phyloP scores from a whole-genome alignment of 2,329 filamentous ascomycete species.

The Metarhizium sp. region DNA sequence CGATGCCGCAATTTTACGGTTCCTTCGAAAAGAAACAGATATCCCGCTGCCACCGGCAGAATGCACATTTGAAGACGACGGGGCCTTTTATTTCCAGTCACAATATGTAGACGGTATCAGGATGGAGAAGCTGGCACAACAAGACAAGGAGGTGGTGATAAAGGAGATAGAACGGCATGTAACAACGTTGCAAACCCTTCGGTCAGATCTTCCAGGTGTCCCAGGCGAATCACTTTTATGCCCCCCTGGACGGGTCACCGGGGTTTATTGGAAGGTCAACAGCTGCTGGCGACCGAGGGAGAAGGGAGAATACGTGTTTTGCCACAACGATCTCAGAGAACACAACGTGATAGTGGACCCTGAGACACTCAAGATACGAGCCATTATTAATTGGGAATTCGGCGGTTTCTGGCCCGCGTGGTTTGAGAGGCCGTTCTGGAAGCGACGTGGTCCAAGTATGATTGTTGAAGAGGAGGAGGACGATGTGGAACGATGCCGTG shows the following conservation, averaged over 20 bases:
- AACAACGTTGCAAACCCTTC: not conserved
- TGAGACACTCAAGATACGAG: slow-evolving; percentile 18
- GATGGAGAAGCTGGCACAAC: slow-evolving; percentile 1
- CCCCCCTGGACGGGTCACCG: slow-evolving; percentile 6
- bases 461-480: slow-evolving; percentile 6
- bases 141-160: slow-evolving; percentile 2
- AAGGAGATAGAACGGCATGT: slow-evolving; percentile 3
- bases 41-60: slow-evolving; percentile 4
- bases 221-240: slow-evolving; percentile 7
- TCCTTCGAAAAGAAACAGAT: slow-evolving; percentile 6
- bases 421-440: slow-evolving; percentile 12
- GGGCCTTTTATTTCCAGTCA: slow-evolving; percentile 5
- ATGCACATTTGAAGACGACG: slow-evolving; percentile 8
- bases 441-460: slow-evolving; percentile 7
- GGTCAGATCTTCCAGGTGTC: slow-evolving; percentile 8
- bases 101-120: slow-evolving; percentile 3
- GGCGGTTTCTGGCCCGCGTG: slow-evolving; percentile 20
- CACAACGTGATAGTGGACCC: slow-evolving; percentile 10
- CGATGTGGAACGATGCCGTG: slow-evolving; percentile 4
- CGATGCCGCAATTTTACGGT: slow-evolving; percentile 5
- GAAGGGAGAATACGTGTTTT: slow-evolving; percentile 9
- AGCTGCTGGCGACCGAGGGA: slow-evolving; percentile 6
- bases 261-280: slow-evolving; percentile 5
- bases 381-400: slow-evolving; percentile 27
- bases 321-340: slow-evolving; percentile 8